Conservation (phyloP, 116 monocot species). For the Trichopus zeylanicus region DNA sequence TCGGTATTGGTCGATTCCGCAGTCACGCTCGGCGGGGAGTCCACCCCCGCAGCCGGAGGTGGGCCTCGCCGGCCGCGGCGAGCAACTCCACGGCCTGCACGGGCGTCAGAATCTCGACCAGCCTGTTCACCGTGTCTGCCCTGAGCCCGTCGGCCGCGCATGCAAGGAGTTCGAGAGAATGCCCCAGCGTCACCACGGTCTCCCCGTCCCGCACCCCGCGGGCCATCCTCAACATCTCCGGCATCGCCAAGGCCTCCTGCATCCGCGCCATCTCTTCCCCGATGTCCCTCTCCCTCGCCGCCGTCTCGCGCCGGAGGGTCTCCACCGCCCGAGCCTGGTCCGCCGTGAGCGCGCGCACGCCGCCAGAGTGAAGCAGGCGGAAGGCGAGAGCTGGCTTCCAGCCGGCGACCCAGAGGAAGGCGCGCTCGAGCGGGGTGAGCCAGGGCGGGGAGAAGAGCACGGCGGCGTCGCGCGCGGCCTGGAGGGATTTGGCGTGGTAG, state of each 20-base stretch:
- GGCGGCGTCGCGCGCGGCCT: slow-evolving; percentile 18
- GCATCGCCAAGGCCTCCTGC: slow-evolving; percentile 19
- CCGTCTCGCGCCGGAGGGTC: slow-evolving; percentile 7
- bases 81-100: slow-evolving; percentile 2
- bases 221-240: slow-evolving; percentile 8
- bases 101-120: neutral
- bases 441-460: slow-evolving; percentile 17
- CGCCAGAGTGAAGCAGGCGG: slow-evolving; percentile 5
- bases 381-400: slow-evolving; percentile 36
- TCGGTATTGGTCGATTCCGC: too few species aligned
- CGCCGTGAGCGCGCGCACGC: neutral
- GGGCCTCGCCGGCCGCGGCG: neutral
- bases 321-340: slow-evolving; percentile 9
- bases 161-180: too few species aligned
- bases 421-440: slow-evolving; percentile 41
- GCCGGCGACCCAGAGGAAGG: slow-evolving; percentile 45
- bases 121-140: neutral
- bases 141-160: slow-evolving; percentile 1
- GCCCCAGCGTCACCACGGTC: neutral
- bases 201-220: slow-evolving; percentile 1
- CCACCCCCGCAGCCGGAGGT: neutral
- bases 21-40: too few species aligned
- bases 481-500: slow-evolving; percentile 14
- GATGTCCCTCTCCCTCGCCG: slow-evolving; percentile 7
- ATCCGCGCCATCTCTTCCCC: slow-evolving; percentile 4